These are phyloP conservation scores for Boletus nobilissimus DNA, from an alignment of 1,284 basidiomycete species.

Conservation along the genomic window DNA sequence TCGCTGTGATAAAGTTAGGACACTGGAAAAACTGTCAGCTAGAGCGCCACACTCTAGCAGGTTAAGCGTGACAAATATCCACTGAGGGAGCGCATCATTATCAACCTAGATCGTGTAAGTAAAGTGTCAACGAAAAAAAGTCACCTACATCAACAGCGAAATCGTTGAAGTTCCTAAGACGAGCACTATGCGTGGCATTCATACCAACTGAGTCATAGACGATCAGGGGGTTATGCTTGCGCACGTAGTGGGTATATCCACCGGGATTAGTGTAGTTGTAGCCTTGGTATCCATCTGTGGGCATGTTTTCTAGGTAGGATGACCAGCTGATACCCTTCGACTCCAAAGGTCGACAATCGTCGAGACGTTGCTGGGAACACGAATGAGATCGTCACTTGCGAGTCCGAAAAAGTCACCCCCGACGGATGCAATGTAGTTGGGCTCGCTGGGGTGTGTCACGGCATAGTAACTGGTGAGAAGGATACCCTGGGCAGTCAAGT, in stretches of 20 bases:
- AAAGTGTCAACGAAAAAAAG: too few relatives aligned
- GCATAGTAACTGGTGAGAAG: too few relatives aligned
- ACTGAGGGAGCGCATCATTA: neutral
- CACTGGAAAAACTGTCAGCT: neutral
- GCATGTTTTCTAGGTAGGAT: neutral
- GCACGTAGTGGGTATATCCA: slow-evolving; percentile 60
- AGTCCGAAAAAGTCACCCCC: neutral
- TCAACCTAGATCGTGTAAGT: neutral
- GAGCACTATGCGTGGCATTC: slow-evolving; percentile 53
- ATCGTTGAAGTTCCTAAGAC: slow-evolving; percentile 74
- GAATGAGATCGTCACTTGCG: neutral
- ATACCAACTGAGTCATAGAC: slow-evolving; percentile 61
- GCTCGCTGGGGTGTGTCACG: slow-evolving; percentile 32
- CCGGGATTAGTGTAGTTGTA: slow-evolving; percentile 32
- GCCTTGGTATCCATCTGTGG: neutral
- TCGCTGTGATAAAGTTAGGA: neutral
- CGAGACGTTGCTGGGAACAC: neutral
- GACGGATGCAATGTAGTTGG: too few relatives aligned
- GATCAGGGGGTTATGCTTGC: slow-evolving; percentile 70
- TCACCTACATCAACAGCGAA: slow-evolving; percentile 59
- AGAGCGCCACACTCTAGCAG: neutral
- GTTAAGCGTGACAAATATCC: neutral
- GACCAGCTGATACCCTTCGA: too few relatives aligned
- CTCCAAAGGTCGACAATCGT: neutral
- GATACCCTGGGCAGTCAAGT: neutral